Evolutionary conservation across 2,329 filamentous ascomycete genomes (phyloP).

Genomic region (Neophaeococcomyces mojaviensis): DNA sequence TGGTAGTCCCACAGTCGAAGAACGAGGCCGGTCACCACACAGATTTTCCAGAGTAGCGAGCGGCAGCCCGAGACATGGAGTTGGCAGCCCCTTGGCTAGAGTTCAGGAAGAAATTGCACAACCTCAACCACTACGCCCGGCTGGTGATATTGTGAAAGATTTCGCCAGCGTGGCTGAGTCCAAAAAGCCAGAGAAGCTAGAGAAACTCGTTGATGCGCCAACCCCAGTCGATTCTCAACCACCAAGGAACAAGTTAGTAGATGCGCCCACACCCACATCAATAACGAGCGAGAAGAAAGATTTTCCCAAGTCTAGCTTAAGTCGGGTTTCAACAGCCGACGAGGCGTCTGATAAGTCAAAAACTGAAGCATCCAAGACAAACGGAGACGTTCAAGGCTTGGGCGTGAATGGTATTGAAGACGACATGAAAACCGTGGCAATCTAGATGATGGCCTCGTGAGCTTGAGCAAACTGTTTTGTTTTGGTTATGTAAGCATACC

Average conservation of each 20-base stretch:
- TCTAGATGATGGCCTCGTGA: conserved; percentile 25
- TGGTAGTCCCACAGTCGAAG: conserved; percentile 37
- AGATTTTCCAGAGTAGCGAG: conserved; percentile 38
- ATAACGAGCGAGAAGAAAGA: conserved; percentile 13
- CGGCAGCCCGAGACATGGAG: conserved; percentile 37
- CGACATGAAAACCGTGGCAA: conserved; percentile 43
- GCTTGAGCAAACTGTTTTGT: not conserved
- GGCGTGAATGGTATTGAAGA: conserved; percentile 31
- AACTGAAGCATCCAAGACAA: conserved; percentile 26
- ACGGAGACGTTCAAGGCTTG: conserved; percentile 28
- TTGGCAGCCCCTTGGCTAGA: conserved; percentile 40
- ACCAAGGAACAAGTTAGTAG: conserved; percentile 18
- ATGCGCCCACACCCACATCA: conserved; percentile 21
- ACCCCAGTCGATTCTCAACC: conserved; percentile 29
- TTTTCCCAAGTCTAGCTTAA: conserved; percentile 18
- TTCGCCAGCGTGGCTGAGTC: conserved; percentile 23
- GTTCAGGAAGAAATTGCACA: conserved; percentile 39
- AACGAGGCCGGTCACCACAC: conserved; percentile 43
- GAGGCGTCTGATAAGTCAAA: conserved; percentile 23
- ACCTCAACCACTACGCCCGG: conserved; percentile 28
- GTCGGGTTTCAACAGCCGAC: conserved; percentile 17
- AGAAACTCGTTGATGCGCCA: conserved; percentile 34
- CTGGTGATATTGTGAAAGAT: conserved; percentile 29
- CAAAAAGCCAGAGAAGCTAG: conserved; percentile 28
- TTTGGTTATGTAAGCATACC: not conserved